These are phyloP conservation scores for Phytophthora lateralis DNA, from an alignment of 352 stramenopile species.

Conservation along the genomic window DNA sequence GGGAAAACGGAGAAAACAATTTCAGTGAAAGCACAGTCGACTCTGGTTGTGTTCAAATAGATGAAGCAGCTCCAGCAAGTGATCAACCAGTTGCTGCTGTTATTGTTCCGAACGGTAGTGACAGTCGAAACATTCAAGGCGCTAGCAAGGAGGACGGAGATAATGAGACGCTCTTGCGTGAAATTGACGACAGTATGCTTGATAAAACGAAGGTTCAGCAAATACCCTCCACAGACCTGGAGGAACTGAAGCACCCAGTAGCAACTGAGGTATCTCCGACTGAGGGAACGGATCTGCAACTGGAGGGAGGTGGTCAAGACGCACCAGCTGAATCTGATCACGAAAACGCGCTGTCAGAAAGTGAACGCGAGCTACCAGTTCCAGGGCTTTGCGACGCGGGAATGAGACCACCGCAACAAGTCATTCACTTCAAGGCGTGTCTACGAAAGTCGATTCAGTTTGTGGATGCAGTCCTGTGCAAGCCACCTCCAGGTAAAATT, in stretches of 20 bases:
- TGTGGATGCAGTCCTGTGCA: conserved; percentile 63
- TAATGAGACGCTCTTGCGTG: too few species aligned
- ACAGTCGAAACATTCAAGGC: not conserved
- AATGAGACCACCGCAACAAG: conserved; percentile 48
- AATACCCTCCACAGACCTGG: not conserved
- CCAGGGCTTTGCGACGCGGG: conserved; percentile 63
- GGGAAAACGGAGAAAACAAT: not conserved
- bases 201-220: not conserved
- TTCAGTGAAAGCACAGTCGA: not conserved
- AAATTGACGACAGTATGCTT: not conserved
- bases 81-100: not conserved
- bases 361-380: conserved; percentile 21
- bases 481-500: conserved; percentile 49
- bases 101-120: not conserved
- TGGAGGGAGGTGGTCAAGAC: not conserved
- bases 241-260: not conserved
- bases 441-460: conserved; percentile 62
- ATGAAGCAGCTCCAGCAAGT: not conserved
- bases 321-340: not conserved
- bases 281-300: not conserved
- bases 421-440: conserved; percentile 58
- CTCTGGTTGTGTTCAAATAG: not conserved
- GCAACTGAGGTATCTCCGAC: not conserved
- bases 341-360: conserved; percentile 5
- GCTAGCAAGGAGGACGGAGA: not conserved